Conservation (phyloP, 1,284 basidiomycete species). For the Anthracocystis setariae region DNA sequence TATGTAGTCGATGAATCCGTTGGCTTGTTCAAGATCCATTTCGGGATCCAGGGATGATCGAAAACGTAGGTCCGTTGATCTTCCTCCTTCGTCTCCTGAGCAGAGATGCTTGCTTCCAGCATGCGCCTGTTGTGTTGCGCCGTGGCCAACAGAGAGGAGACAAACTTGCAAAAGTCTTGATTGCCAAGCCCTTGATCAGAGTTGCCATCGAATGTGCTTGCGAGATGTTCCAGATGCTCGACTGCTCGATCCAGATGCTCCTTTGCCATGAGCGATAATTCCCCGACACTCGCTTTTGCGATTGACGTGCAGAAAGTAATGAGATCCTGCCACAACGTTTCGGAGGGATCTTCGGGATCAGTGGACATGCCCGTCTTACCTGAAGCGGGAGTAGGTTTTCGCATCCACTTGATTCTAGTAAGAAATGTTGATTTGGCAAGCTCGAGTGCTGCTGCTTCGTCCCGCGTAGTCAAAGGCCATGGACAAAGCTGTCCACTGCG, state of each 20-base stretch:
- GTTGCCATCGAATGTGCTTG: conserved; percentile 1
- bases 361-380: neutral
- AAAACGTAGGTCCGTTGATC: neutral
- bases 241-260: conserved; percentile 18
- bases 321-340: conserved; percentile 36
- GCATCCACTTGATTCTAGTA: conserved; percentile 41
- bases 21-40: conserved; percentile 10
- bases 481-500: neutral
- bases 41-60: conserved; percentile 42
- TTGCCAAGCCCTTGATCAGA: conserved; percentile 11
- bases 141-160: conserved; percentile 16
- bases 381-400: neutral
- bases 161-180: conserved; percentile 4
- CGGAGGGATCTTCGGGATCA: neutral
- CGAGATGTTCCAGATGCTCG: conserved; percentile 10
- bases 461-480: conserved; percentile 10
- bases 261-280: neutral
- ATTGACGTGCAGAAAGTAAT: conserved; percentile 7
- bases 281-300: neutral
- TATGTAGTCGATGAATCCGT: neutral
- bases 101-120: neutral
- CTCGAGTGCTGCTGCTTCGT: conserved; percentile 5
- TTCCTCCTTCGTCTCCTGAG: neutral
- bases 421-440: conserved; percentile 22
- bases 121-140: conserved; percentile 19